These are phyloP conservation scores for Manihot esculenta DNA, from an alignment of 441 rosid genomes.

Conservation along the genomic window DNA sequence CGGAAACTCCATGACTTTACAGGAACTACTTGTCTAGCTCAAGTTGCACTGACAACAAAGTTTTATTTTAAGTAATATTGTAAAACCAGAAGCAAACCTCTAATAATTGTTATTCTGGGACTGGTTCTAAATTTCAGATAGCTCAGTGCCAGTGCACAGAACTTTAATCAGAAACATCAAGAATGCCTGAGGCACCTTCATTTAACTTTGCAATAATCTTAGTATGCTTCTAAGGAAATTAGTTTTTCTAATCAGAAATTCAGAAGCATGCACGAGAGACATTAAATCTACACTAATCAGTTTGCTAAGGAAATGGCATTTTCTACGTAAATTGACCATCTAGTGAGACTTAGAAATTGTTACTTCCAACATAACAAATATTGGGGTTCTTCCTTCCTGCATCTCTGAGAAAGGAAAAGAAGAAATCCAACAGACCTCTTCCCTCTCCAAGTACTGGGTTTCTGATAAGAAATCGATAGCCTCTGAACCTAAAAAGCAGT, in stretches of 20 bases:
- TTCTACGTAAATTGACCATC: neutral
- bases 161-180: neutral
- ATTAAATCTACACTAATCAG: neutral
- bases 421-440: constrained; percentile 50
- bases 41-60: neutral
- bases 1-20: neutral
- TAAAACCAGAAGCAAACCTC: neutral
- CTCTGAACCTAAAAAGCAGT: constrained; percentile 74
- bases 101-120: neutral
- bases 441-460: constrained; percentile 71
- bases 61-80: neutral
- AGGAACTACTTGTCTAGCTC: neutral
- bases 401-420: constrained; percentile 2
- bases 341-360: neutral
- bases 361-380: neutral
- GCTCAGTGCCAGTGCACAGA: neutral
- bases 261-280: neutral
- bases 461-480: constrained; percentile 70
- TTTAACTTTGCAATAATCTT: neutral
- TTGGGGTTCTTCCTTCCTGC: neutral
- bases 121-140: neutral
- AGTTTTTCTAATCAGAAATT: neutral
- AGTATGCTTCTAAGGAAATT: neutral
- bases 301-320: neutral
- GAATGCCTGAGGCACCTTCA: constrained; percentile 1